Base-by-base conservation (phyloP, 805 yeast genomes). In the Wickerhamomyces kurtzmanii region DNA sequence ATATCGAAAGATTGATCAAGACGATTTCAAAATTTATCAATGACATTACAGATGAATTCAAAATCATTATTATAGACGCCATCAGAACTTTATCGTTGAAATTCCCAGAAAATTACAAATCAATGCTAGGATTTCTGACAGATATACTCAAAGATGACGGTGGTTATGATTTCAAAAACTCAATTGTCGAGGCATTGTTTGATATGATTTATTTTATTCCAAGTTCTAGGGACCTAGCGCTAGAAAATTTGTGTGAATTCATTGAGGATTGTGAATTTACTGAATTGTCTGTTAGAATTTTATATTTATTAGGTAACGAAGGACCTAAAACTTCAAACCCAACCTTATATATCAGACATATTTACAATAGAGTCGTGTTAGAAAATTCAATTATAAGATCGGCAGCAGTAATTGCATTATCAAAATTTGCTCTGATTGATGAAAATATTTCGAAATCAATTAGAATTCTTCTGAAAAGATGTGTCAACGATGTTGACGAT, bases 221-320 rank as follows among this genome's bases (percentile, higher is more conserved):
- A 13, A 75, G 66, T 38, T 84, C 93, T 10, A 73, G 83, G 46
- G 91, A 82, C 42, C 55, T 71, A 27, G 94, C 95, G 14, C 64
- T 91, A 47, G 85, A 82, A 58, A 79, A 79, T 53, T 67, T 91
- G 44, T 86, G 97, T 66, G 98, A 91, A 56, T 87, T 86, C 50
- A 91, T 91, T 45, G 98, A 91, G 59, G 98, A 91, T 64, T 91
- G 97, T 61, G 98, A 91, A 59, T 89, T 69, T 60, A 82, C 95
- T 17, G 96, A 86, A 57, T 73, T 91, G 36, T 74, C 93, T 16
- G 94, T 87, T n/a, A 74, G 97, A 49, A 78, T 91, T 33, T 67
- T 91, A 54, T 95, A 87, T 57, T 57, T 89, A 36, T 69, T 91
- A 39, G 98, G 98, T 51, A 82, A 77, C 40, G 94, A 87, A 55